Evolutionary conservation across 345 rosid species (phyloP).

Genomic region (Anacardium occidentale): DNA sequence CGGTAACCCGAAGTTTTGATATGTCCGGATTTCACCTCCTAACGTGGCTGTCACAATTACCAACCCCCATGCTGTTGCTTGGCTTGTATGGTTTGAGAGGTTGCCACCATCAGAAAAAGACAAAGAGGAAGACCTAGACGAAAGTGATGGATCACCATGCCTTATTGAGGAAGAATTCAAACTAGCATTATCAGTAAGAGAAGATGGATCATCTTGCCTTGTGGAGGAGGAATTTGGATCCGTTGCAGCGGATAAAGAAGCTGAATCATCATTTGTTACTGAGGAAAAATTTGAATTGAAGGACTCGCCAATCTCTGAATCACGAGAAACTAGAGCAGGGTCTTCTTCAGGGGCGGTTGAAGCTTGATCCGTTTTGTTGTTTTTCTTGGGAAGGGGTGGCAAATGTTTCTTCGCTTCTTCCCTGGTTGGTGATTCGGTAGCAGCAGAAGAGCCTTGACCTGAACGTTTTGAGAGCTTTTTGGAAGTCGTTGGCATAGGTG

Average conservation of each 20-base stretch:
- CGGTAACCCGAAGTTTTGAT: conserved; percentile 86
- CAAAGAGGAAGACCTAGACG: conserved; percentile 55
- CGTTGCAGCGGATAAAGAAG: conserved; percentile 21
- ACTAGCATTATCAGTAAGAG: conserved; percentile 18
- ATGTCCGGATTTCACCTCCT: conserved; percentile 76
- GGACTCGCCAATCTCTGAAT: conserved; percentile 49
- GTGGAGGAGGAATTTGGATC: conserved; percentile 6
- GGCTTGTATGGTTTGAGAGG: conserved; percentile 38
- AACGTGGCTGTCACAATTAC: conserved; percentile 87
- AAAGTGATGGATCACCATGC: conserved; percentile 32
- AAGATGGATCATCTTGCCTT: conserved; percentile 32
- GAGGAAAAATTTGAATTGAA: conserved; percentile 39
- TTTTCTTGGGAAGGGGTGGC: conserved; percentile 91
- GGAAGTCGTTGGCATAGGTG: conserved; percentile 35
- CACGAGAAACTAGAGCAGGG: conserved; percentile 28
- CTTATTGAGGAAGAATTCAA: conserved; percentile 19
- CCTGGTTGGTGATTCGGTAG: conserved; percentile 42
- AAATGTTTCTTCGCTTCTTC: conserved; percentile 55
- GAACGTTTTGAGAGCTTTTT: conserved; percentile 55
- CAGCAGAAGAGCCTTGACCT: conserved; percentile 27
- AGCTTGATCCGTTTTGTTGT: conserved; percentile 37
- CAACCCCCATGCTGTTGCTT: conserved; percentile 90
- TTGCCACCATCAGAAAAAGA: conserved; percentile 63
- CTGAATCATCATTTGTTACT: conserved; percentile 25
- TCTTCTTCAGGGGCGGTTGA: conserved; percentile 48